phyloP scores from a whole-genome alignment of 78 protist genomes.

The Tieghemostelium lacteum region DNA sequence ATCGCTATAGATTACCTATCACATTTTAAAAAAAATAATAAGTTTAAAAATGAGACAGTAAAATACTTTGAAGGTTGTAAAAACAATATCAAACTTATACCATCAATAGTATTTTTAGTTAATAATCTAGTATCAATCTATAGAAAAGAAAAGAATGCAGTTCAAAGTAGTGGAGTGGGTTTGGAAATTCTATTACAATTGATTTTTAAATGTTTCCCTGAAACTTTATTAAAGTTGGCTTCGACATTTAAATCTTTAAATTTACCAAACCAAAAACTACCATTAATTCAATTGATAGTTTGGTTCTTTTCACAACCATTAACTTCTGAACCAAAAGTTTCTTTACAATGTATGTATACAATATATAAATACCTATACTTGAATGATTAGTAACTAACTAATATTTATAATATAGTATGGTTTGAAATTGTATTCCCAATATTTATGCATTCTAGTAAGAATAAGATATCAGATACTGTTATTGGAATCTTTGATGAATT shows the following conservation, averaged over 20 bases:
- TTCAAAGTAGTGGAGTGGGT: conserved; percentile 49
- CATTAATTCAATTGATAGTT: conserved; percentile 1
- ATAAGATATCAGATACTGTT: background rate
- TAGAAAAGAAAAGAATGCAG: conserved; percentile 37
- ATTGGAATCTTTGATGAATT: conserved; percentile 3
- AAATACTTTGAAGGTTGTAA: conserved; percentile 31
- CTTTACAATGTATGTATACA: background rate
- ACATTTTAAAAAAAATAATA: too few species aligned
- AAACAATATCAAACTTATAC: too few species aligned
- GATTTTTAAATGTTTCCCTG: conserved; percentile 29
- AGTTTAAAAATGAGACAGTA: conserved; percentile 40
- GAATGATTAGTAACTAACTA: background rate
- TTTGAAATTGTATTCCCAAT: conserved; percentile 17
- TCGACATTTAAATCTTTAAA: conserved; percentile 6
- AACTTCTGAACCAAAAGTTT: background rate
- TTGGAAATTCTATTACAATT: conserved; percentile 38
- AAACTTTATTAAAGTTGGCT: background rate
- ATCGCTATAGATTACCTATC: conserved; percentile 26
- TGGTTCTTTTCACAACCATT: conserved; percentile 47
- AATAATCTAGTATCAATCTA: conserved; percentile 43
- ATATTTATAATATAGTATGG: conserved; percentile 8
- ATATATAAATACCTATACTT: too few species aligned
- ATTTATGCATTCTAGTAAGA: background rate
- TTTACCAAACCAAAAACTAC: conserved; percentile 19
- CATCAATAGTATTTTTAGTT: conserved; percentile 21